Conservation (phyloP, 257 asterid genomes). For the Ehretia macrophylla region DNA sequence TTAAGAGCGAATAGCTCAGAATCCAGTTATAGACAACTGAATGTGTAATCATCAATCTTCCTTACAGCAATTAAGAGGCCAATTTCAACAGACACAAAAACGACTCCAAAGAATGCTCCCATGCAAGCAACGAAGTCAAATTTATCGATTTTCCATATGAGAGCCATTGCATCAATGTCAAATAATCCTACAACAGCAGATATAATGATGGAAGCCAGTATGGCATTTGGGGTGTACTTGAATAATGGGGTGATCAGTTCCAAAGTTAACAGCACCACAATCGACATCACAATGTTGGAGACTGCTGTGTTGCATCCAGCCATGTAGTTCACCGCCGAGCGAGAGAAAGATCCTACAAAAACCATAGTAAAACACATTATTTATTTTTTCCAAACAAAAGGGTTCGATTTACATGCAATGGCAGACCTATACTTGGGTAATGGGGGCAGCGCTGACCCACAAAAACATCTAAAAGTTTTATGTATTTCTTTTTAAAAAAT, state of each 20-base stretch:
- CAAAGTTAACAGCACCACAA: slow-evolving; percentile 50
- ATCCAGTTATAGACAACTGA: background rate
- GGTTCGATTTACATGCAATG: background rate
- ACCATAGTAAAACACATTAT: background rate
- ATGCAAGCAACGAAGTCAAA: slow-evolving; percentile 71
- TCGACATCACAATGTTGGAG: slow-evolving; percentile 68
- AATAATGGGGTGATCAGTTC: slow-evolving; percentile 61
- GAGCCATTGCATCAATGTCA: slow-evolving; percentile 51
- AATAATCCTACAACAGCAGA: slow-evolving; percentile 56
- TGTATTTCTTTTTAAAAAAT: no score
- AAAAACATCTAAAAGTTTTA: background rate
- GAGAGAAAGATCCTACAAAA: slow-evolving; percentile 36
- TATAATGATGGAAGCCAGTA: slow-evolving; percentile 68
- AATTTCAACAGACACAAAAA: slow-evolving; percentile 54
- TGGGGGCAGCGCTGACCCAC: no score
- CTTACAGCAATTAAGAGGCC: slow-evolving; percentile 73
- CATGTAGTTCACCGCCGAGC: slow-evolving; percentile 53
- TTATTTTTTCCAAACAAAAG: no score
- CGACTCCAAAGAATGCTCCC: slow-evolving; percentile 82
- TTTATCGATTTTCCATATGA: slow-evolving; percentile 67
- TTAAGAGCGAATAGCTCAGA: no score
- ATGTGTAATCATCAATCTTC: background rate
- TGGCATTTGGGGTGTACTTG: slow-evolving; percentile 69
- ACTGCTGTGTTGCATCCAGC: slow-evolving; percentile 69
- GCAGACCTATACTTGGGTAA: background rate